phyloP scores from a whole-genome alignment of 257 asterid genomes.

The Coffea eugenioides region DNA sequence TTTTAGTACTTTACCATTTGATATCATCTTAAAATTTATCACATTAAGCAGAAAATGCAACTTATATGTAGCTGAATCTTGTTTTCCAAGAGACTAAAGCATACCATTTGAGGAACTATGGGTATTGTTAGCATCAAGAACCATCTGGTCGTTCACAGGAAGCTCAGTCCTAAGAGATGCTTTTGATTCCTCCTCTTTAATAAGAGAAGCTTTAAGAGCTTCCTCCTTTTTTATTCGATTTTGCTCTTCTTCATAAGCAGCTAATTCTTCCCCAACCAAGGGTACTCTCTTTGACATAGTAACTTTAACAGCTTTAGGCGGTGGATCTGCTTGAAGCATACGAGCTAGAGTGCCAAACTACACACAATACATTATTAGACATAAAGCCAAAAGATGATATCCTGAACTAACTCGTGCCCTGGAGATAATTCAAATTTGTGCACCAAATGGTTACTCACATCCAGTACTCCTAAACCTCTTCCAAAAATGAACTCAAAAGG shows the following conservation, averaged over 20 bases:
- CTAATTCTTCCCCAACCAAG: constrained; percentile 96
- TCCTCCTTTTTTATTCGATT: constrained; percentile 77
- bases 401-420: neutral
- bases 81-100: neutral
- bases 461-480: neutral
- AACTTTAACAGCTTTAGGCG: constrained; percentile 99
- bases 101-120: constrained; percentile 62
- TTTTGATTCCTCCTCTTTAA: constrained; percentile 90
- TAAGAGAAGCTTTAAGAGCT: constrained; percentile 78
- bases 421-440: constrained; percentile 1
- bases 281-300: constrained; percentile 90
- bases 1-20: neutral
- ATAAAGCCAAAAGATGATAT: neutral
- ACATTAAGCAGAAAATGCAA: neutral
- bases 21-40: neutral
- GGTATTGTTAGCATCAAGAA: constrained; percentile 51
- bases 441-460: neutral
- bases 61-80: neutral
- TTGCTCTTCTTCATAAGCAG: constrained; percentile 98
- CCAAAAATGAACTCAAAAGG: no score
- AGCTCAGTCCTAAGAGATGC: constrained; percentile 54
- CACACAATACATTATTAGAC: constrained; percentile 19
- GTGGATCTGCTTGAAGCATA: constrained; percentile 98
- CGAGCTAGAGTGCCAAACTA: constrained; percentile 95
- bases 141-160: constrained; percentile 66